A percentile compares a stretch with the other conserved stretches of the same genome.
phyloP scores from a whole-genome alignment of 2,329 filamentous ascomycete genomes.

The Aspergillaceae sp. region DNA sequence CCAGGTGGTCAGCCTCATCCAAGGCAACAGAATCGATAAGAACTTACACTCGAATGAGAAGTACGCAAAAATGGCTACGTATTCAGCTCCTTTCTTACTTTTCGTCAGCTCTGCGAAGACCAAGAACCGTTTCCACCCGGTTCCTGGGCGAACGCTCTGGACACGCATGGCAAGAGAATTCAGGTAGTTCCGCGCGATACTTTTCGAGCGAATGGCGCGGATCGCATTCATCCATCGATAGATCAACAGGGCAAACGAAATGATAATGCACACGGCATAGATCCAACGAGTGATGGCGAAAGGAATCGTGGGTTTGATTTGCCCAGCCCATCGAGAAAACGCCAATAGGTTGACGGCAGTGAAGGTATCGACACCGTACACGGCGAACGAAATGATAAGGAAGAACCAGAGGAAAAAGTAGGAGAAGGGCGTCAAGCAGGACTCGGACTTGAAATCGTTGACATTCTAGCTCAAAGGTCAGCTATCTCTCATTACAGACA shows the following conservation, averaged over 20 bases:
- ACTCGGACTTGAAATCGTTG: slow-evolving; percentile 73
- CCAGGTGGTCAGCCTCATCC: slow-evolving; percentile 13
- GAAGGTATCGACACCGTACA: slow-evolving; percentile 86
- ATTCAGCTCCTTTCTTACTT: slow-evolving; percentile 82
- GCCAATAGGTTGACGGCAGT: slow-evolving; percentile 84
- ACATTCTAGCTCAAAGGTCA: slow-evolving; percentile 37
- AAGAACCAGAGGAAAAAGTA: slow-evolving; percentile 81
- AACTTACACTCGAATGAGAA: slow-evolving; percentile 60
- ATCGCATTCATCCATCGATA: slow-evolving; percentile 74
- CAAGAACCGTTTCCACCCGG: slow-evolving; percentile 80
- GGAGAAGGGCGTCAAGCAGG: slow-evolving; percentile 66
- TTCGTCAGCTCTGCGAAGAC: slow-evolving; percentile 87
- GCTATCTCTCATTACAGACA: slow-evolving; percentile 2
- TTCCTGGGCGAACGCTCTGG: slow-evolving; percentile 69
- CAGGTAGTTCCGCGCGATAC: slow-evolving; percentile 84
- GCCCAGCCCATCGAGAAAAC: slow-evolving; percentile 81
- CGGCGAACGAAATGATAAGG: slow-evolving; percentile 66
- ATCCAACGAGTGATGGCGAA: slow-evolving; percentile 85
- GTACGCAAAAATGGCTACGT: slow-evolving; percentile 83
- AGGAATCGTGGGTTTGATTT: slow-evolving; percentile 68
- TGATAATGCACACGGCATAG: slow-evolving; percentile 83
- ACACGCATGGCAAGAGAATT: slow-evolving; percentile 77
- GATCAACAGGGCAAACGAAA: slow-evolving; percentile 72
- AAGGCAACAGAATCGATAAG: neutral
- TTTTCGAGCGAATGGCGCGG: slow-evolving; percentile 72